Evolutionary conservation across 345 rosid species (phyloP), one percentile per base, ranked within the genome.

Genomic region (Turnera subulata): DNA sequence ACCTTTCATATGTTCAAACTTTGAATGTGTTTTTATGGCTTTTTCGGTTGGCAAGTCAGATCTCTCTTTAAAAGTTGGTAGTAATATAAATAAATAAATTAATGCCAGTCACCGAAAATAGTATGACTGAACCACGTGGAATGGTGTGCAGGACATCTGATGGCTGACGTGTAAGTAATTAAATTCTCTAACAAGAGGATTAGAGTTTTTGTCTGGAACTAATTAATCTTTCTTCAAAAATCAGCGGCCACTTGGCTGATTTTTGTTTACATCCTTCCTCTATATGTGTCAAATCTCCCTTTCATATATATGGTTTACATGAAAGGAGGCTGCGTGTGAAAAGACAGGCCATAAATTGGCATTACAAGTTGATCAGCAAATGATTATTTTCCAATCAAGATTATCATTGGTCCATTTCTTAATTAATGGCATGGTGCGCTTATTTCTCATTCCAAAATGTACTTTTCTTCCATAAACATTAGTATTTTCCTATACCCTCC

Each of bases 11-110:
- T 35, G 14, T 42, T 24, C 44, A 1, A 2, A n/a, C n/a, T n/a
- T n/a, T n/a, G n/a, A n/a, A n/a, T n/a, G n/a, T n/a, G n/a, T n/a
- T 6, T 15, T 19, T 32, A 13, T 43, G 43, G 16, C 48, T 55
- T 26, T 63, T 15, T 22, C 32, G 56, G 55, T 48, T n/a, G 57
- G 52, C 64, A 57, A 53, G 56, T 47, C 61, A 23, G 56, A 53
- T 46, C 33, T 55, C 18, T 53, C 21, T 5, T 1, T 2, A 21
- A 23, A 14, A 39, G 55, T 18, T 1, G 18, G 17, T n/a, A n/a
- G n/a, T n/a, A n/a, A 16, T 42, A 6, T 18, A 40, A 20, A 23
- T 4, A 19, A 23, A 46, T 0, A 48, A 11, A 29, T 42, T 37
- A 53, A 33, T 35, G 20, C 2, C 40, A 10, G 37, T 55, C 32